A percentile compares a stretch with the other conserved stretches of the same genome.
These are phyloP conservation scores for Kurtzmaniella quercitrusa DNA, from an alignment of 1,139 yeast species.

Conservation along the genomic window DNA sequence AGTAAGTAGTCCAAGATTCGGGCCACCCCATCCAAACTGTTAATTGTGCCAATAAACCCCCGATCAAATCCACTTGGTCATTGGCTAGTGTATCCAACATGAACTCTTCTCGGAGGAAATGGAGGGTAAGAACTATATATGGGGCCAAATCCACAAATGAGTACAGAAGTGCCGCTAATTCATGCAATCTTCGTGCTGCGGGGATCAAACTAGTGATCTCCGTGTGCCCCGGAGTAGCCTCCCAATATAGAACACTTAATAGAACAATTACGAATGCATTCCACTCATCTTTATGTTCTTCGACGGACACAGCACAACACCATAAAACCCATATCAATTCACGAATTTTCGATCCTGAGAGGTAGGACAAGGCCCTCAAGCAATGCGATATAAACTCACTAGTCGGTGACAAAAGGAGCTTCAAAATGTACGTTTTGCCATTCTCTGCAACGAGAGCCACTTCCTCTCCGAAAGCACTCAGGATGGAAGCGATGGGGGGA, in stretches of 20 bases:
- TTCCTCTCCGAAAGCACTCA: slow-evolving; percentile 25
- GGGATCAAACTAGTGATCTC: slow-evolving; percentile 38
- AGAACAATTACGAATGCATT: slow-evolving; percentile 53
- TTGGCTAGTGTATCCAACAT: slow-evolving; percentile 50
- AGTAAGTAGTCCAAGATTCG: slow-evolving; percentile 57
- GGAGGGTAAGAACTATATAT: slow-evolving; percentile 64
- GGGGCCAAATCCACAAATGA: slow-evolving; percentile 50
- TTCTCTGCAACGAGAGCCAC: slow-evolving; percentile 21
- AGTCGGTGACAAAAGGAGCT: slow-evolving; percentile 44
- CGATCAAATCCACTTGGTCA: slow-evolving; percentile 35
- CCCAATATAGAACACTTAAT: slow-evolving; percentile 17
- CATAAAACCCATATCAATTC: slow-evolving; percentile 61
- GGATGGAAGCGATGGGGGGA: slow-evolving; percentile 17
- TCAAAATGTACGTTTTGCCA: slow-evolving; percentile 26
- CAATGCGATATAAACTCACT: slow-evolving; percentile 39
- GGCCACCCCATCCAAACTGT: slow-evolving; percentile 77
- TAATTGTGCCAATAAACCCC: slow-evolving; percentile 55
- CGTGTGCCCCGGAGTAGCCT: slow-evolving; percentile 2
- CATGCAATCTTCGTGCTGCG: slow-evolving; percentile 29
- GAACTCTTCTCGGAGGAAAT: slow-evolving; percentile 72
- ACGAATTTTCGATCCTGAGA: slow-evolving; percentile 55
- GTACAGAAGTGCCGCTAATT: slow-evolving; percentile 26
- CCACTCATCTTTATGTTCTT: slow-evolving; percentile 53
- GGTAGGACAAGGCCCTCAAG: slow-evolving; percentile 45
- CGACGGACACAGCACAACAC: slow-evolving; percentile 52